A percentile compares a stretch with the other conserved stretches of the same genome.
Conservation (phyloP, 768 basidiomycete species). For the Leccinum incarnatum region DNA sequence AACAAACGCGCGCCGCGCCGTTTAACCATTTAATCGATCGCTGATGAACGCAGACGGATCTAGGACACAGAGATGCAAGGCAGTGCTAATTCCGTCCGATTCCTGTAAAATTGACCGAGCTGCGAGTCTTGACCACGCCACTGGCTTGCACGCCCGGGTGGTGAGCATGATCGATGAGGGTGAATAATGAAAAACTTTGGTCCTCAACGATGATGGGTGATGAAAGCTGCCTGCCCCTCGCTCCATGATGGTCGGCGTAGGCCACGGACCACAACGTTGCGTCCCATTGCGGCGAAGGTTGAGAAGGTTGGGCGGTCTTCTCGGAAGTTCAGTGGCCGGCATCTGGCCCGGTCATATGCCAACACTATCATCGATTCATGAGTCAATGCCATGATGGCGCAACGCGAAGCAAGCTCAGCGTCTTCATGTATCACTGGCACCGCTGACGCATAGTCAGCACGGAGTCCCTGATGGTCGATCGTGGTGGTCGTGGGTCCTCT, state of each 20-base stretch:
- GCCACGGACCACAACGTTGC: constrained; percentile 6
- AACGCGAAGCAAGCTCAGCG: constrained; percentile 2
- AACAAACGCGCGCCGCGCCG: constrained; percentile 8
- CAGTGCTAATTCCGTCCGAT: constrained; percentile 4
- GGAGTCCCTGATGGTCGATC: constrained; percentile 9
- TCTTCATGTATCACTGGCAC: neutral
- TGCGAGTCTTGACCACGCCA: constrained; percentile 1
- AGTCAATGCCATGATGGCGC: neutral
- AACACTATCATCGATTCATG: constrained; percentile 13
- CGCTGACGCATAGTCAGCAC: constrained; percentile 5
- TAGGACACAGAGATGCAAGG: constrained; percentile 5
- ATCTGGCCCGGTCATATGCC: neutral
- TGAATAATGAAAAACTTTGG: neutral
- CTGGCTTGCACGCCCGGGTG: constrained; percentile 1
- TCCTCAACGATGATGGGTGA: constrained; percentile 2
- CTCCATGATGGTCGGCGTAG: constrained; percentile 1
- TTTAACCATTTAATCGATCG: constrained; percentile 12
- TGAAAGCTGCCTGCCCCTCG: neutral
- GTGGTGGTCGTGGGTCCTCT: constrained; percentile 6
- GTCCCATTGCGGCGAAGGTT: constrained; percentile 1
- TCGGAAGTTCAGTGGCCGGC: constrained; percentile 7
- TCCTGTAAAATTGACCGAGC: constrained; percentile 4
- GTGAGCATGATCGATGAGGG: constrained; percentile 6
- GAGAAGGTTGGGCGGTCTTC: constrained; percentile 13
- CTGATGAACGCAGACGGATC: constrained; percentile 7